Conservation (phyloP, 2,329 filamentous ascomycete species). For the Stenocarpella maydis region DNA sequence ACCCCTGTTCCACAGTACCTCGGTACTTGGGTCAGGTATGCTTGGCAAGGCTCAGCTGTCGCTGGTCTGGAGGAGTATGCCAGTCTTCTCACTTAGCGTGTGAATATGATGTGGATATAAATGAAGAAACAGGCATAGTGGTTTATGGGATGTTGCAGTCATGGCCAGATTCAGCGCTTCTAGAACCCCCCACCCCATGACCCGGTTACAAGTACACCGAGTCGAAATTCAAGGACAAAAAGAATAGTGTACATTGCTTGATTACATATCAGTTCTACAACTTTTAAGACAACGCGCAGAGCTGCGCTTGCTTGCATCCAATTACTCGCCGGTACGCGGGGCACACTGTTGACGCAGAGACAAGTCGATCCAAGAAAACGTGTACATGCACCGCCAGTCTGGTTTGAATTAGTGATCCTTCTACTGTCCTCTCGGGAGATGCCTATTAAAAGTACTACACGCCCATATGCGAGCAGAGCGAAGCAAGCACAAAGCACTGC, state of each 20-base stretch:
- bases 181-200: too few species aligned
- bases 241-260: not conserved
- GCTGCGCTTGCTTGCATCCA: not conserved
- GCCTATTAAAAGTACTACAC: conserved; percentile 34
- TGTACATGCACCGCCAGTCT: conserved; percentile 7
- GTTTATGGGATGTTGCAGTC: too few species aligned
- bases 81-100: too few species aligned
- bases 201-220: not conserved
- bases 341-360: not conserved
- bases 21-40: too few species aligned
- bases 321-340: not conserved
- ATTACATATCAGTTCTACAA: not conserved
- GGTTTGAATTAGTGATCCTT: conserved; percentile 21
- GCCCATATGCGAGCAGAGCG: conserved; percentile 27
- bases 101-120: too few species aligned
- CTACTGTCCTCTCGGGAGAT: conserved; percentile 27
- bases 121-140: too few species aligned
- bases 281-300: not conserved
- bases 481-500: not conserved
- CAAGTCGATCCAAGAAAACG: not conserved
- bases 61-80: too few species aligned
- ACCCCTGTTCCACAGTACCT: too few species aligned
- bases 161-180: too few species aligned
- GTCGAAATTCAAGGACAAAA: not conserved
- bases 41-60: too few species aligned